Base-by-base conservation (phyloP, 495 filamentous ascomycete genomes). In the Daldinia bambusicola region DNA sequence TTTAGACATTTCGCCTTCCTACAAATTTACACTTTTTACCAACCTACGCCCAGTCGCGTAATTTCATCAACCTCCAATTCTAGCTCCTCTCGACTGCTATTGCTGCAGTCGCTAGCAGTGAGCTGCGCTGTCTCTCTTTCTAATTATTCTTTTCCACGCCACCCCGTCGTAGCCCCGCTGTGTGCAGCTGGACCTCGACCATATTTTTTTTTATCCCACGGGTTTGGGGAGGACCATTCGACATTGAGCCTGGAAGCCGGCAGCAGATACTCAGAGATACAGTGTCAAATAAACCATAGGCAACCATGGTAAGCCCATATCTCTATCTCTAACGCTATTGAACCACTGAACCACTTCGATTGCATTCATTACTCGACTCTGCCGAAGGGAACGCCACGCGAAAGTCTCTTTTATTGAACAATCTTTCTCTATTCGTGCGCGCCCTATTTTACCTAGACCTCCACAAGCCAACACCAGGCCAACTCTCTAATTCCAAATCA, bases 321-420 rank as follows among this genome's bases (percentile, higher is more conserved):
- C 16, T 58, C 48, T 14, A 30, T 18, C 8, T 22, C 26, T 22
- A n/a, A 31, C 30, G 36, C 50, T 22, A 55, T 57, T 26, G 6
- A 56, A 36, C 1, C 37, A 56, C 53, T 56, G 8, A 18, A 36
- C 53, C 9, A 37, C 53, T 32, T 26, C 20, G 2, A 51, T 4
- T 22, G 22, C 32, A 37, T 65, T 53, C 55, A 10, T 36, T 30
- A 30, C 34, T 32, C 22, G 16, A 6, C 45, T 31, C 26, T 40
- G 9, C 61, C 61, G 66, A 69, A 73, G 61, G 61, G 62, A 65
- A 69, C 61, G 52, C 61, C 57, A 59, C 61, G 61, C 66, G 61
- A 69, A 63, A 51, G 30, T 61, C 66, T 72, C 70, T 69, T 69
- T 73, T 62, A 63, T 69, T 50, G 31, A 66, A 20, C 34, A 65